These are phyloP conservation scores for Cyclostephanos tholiformis DNA, from an alignment of 108 stramenopile genomes.

Conservation along the genomic window DNA sequence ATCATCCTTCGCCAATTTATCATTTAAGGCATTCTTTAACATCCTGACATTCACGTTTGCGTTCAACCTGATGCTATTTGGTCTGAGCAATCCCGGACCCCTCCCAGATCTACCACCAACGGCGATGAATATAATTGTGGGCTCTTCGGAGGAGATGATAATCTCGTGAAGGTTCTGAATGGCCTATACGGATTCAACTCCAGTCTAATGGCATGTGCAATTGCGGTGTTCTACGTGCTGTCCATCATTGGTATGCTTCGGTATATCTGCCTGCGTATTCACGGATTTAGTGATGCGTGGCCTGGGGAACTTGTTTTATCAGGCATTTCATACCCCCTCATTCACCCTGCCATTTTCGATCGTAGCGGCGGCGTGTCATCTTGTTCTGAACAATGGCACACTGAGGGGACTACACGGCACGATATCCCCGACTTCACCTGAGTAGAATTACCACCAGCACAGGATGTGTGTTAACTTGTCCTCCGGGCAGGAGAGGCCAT, in stretches of 20 bases:
- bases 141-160: neutral
- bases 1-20: neutral
- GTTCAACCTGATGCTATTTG: neutral
- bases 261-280: neutral
- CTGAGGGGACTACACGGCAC: neutral
- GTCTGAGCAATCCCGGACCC: neutral
- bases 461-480: too few relatives aligned
- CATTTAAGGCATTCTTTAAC: neutral
- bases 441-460: neutral
- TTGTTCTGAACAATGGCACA: neutral
- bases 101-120: neutral
- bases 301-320: neutral
- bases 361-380: neutral
- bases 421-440: neutral
- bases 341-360: constrained; percentile 2
- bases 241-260: constrained; percentile 1
- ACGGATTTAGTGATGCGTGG: neutral
- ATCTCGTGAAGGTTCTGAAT: neutral
- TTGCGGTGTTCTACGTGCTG: constrained; percentile 3
- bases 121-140: neutral
- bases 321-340: neutral
- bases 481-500: too few relatives aligned
- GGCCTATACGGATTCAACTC: neutral
- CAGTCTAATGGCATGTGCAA: neutral
- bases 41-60: neutral